These are phyloP conservation scores for Kodamaea kaohsiungensis DNA, from an alignment of 805 yeast genomes.

Conservation along the genomic window DNA sequence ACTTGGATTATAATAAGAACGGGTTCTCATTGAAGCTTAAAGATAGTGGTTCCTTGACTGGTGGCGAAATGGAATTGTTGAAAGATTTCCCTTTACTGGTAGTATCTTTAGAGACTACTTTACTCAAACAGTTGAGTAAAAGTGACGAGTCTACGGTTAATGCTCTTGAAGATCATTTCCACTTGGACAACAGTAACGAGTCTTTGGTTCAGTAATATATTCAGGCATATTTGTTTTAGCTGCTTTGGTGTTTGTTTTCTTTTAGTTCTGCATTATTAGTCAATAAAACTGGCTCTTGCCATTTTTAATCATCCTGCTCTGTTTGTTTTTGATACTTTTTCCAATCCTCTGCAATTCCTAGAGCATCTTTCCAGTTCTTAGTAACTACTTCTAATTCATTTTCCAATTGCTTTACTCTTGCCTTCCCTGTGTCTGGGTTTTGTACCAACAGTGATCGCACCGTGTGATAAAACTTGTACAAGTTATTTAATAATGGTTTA, in stretches of 20 bases:
- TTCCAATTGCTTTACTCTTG: slow-evolving; percentile 21
- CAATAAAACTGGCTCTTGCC: too few relatives aligned
- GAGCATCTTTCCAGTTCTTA: slow-evolving; percentile 41
- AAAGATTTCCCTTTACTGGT: slow-evolving; percentile 31
- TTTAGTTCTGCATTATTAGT: too few relatives aligned
- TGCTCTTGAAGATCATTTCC: not conserved
- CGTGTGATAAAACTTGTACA: slow-evolving; percentile 37
- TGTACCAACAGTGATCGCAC: slow-evolving; percentile 13
- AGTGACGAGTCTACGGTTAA: not conserved
- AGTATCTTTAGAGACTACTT: slow-evolving; percentile 35
- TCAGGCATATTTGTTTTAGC: too few relatives aligned
- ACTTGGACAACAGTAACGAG: not conserved
- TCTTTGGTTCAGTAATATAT: not conserved
- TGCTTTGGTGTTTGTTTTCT: too few relatives aligned
- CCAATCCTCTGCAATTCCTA: slow-evolving; percentile 42
- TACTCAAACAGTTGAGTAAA: slow-evolving; percentile 14
- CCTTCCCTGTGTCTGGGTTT: slow-evolving; percentile 9
- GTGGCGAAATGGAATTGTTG: slow-evolving; percentile 20
- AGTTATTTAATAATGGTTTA: slow-evolving; percentile 35
- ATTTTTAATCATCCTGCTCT: not conserved
- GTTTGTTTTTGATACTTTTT: slow-evolving; percentile 18
- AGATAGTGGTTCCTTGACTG: not conserved
- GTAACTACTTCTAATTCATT: slow-evolving; percentile 35
- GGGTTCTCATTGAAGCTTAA: slow-evolving; percentile 20
- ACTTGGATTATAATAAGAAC: slow-evolving; percentile 20